phyloP scores from a whole-genome alignment of 2,329 filamentous ascomycete genomes.

The Pestalotiopsis sp. region DNA sequence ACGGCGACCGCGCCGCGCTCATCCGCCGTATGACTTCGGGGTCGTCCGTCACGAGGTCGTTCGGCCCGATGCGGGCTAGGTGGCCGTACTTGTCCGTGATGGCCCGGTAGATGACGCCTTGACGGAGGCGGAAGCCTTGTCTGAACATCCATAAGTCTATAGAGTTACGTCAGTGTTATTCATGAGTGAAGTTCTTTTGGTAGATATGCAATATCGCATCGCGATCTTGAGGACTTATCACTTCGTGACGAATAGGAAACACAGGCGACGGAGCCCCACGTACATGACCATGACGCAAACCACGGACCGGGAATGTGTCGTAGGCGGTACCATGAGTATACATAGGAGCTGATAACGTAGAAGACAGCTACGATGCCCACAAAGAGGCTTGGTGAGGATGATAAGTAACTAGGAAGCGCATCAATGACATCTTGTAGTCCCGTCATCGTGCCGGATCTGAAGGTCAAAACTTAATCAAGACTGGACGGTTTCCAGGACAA shows the following conservation, averaged over 20 bases:
- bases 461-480: not conserved
- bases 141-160: not conserved
- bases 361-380: not conserved
- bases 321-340: not conserved
- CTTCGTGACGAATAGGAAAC: not conserved
- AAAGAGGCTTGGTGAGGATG: not conserved
- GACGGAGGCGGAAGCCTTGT: not conserved
- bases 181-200: no score
- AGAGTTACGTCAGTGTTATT: not conserved
- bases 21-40: slow-evolving; percentile 13
- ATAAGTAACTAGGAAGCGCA: not conserved
- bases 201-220: no score
- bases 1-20: slow-evolving; percentile 8
- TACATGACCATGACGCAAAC: not conserved
- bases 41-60: slow-evolving; percentile 12
- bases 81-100: slow-evolving; percentile 6
- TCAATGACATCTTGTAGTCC: not conserved
- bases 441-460: not conserved
- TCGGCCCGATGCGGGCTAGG: slow-evolving; percentile 9
- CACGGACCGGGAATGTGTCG: not conserved
- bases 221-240: not conserved
- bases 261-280: not conserved
- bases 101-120: not conserved
- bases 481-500: not conserved
- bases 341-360: not conserved